Base-by-base conservation (phyloP, 83 land plant genomes). In the Picea mariana region DNA sequence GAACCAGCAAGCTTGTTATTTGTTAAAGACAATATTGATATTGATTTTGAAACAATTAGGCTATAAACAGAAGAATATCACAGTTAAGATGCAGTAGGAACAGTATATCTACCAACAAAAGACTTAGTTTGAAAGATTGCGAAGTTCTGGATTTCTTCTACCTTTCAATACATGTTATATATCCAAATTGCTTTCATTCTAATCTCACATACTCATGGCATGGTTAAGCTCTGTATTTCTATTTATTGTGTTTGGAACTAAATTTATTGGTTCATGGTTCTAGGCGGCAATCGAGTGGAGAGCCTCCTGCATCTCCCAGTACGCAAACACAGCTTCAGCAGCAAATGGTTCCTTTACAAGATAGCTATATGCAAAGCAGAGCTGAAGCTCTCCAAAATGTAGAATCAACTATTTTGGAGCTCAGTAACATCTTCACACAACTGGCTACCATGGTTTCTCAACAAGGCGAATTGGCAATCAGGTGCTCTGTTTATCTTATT, bases 341-440 rank as follows among this genome's bases (percentile, higher is more conserved):
- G 82, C 95, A 91, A 71, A 21, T 91, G 88, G 97, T 88, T 78
- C 95, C 95, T 79, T 62, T 90, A 47, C 99, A 96, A 78, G 99
- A 96, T 49, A 90, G 80, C 84, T 96, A 96, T 84, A 91, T 96
- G 95, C 97, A 94, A 86, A 96, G 97, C 76, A 86, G 99, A 81
- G 94, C 99, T 75, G 99, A 96, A 82, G 99, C 99, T 87, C 94
- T 96, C 82, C 97, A 94, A 71, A 96, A 94, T 85, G 99, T 96
- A 31, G 99, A 96, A 87, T 94, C 99, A 60, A 96, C 99, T n/a
- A 96, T 96, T 59, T 92, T 89, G 80, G 99, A 96, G 79, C 87
- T 96, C 80, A 82, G 99, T 79, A 96, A 85, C 81, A 96, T 96
- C 21, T 96, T 96, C 75, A 91, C 92, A 24, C 99, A 96, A 81